Evolutionary conservation across 768 basidiomycete genomes (phyloP).

Genomic region (Suillus lakei): DNA sequence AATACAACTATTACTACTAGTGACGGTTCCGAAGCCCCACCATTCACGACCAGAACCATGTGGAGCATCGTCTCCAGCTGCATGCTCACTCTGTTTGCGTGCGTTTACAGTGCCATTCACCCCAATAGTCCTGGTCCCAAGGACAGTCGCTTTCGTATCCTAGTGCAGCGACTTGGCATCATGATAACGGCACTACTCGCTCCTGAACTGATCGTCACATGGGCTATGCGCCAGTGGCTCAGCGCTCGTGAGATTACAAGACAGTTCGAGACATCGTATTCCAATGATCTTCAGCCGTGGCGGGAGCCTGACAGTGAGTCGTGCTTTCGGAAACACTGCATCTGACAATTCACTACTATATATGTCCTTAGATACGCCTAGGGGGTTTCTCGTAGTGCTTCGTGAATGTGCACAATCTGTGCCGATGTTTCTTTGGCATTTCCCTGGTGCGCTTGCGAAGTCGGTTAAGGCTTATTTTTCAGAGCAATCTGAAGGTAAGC

Average conservation of each 20-base stretch:
- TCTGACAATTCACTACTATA: background rate
- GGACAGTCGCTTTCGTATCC: background rate
- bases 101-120: conserved; percentile 31
- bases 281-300: background rate
- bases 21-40: background rate
- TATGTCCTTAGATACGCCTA: background rate
- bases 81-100: conserved; percentile 24
- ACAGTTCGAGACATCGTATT: background rate
- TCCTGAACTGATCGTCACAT: conserved; percentile 26
- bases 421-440: background rate
- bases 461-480: background rate
- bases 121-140: conserved; percentile 24
- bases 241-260: conserved; percentile 13
- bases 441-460: background rate
- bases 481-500: background rate
- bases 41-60: background rate
- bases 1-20: background rate
- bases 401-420: background rate
- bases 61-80: background rate
- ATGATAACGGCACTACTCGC: conserved; percentile 23
- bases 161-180: conserved; percentile 7
- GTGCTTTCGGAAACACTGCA: background rate
- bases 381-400: background rate
- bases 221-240: conserved; percentile 24
- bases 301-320: background rate